Evolutionary conservation across 306 rosid genomes (phyloP).

Genomic region (Cucurbita moschata): DNA sequence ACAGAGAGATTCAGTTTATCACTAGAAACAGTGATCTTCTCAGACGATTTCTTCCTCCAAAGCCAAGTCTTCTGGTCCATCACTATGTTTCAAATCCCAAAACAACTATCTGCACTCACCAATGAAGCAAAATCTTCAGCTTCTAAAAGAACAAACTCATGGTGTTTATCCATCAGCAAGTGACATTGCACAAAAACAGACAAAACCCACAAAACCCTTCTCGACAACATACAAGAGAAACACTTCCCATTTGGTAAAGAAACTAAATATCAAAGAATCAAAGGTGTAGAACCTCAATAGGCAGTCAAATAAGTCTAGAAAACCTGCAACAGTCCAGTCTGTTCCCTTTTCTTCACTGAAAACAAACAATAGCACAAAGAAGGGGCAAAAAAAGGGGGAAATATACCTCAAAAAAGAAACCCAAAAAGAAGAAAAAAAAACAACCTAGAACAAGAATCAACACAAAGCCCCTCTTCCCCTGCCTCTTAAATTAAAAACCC

Average conservation of each 20-base stretch:
- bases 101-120: neutral
- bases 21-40: slow-evolving; percentile 28
- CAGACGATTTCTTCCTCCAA: slow-evolving; percentile 74
- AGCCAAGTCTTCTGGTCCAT: slow-evolving; percentile 78
- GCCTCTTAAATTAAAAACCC: neutral
- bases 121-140: neutral
- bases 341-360: neutral
- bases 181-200: neutral
- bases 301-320: neutral
- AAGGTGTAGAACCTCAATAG: neutral
- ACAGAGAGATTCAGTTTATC: slow-evolving; percentile 26
- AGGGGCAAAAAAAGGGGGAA: neutral
- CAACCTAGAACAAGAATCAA: neutral
- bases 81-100: neutral
- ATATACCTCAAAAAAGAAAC: neutral
- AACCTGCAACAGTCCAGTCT: neutral
- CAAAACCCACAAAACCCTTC: neutral
- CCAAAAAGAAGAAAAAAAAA: neutral
- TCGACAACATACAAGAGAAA: neutral
- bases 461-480: neutral
- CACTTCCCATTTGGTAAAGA: neutral
- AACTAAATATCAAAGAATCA: neutral
- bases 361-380: neutral
- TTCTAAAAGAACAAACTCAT: neutral
- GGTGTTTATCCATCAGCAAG: neutral